Conservation (phyloP, 208 protist species). For the Angomonas desouzai region DNA sequence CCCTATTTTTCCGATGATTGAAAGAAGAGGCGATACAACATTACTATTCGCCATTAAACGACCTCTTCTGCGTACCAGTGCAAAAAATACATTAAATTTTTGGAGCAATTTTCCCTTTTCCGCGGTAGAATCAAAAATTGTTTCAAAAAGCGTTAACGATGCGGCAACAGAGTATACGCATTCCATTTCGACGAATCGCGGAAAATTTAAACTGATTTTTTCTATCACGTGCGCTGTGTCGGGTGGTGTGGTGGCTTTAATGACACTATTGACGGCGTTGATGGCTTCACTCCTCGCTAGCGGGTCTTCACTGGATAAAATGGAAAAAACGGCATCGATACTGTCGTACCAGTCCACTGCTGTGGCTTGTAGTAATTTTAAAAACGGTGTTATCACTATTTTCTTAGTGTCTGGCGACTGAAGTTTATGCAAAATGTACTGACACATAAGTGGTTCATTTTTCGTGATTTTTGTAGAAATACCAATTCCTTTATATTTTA, state of each 20-base stretch:
- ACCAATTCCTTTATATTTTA: slow-evolving; percentile 3
- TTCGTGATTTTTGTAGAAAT: neutral
- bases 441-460: neutral
- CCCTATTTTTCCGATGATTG: slow-evolving; percentile 7
- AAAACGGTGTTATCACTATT: neutral
- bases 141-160: neutral
- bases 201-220: neutral
- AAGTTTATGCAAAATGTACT: neutral
- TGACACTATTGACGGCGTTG: neutral
- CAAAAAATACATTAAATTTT: neutral
- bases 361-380: slow-evolving; percentile 8
- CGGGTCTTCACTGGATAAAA: neutral
- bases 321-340: neutral
- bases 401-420: neutral
- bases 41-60: neutral
- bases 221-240: neutral
- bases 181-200: neutral
- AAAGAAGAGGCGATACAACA: slow-evolving; percentile 1
- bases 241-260: neutral
- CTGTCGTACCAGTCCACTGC: neutral
- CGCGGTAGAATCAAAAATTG: neutral
- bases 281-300: neutral
- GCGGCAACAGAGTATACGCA: neutral
- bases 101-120: neutral
- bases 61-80: neutral